These are phyloP conservation scores for Aplosporella prunicola DNA, from an alignment of 2,329 filamentous ascomycete genomes.

Conservation along the genomic window DNA sequence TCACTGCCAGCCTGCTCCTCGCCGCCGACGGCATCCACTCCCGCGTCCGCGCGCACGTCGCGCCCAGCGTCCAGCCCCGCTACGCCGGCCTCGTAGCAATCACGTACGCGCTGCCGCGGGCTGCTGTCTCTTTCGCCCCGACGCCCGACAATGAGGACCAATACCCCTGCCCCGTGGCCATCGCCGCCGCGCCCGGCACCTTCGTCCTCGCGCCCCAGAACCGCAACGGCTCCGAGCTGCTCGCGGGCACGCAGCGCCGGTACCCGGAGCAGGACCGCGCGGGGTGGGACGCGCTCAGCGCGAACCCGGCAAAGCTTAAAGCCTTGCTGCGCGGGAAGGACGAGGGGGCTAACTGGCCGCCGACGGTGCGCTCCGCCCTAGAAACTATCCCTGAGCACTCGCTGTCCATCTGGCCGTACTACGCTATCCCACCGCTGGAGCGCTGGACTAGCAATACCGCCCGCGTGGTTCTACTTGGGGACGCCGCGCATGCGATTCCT, in stretches of 20 bases:
- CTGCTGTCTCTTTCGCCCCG: not conserved
- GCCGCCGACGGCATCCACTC: conserved; percentile 55
- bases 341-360: conserved; percentile 13
- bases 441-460: conserved; percentile 12
- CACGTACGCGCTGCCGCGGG: conserved; percentile 21
- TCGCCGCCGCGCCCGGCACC: conserved; percentile 26
- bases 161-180: conserved; percentile 22
- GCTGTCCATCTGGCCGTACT: conserved; percentile 16
- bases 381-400: conserved; percentile 13
- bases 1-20: conserved; percentile 38
- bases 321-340: conserved; percentile 10
- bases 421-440: conserved; percentile 15
- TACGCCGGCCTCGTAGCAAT: conserved; percentile 43
- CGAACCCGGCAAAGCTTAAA: conserved; percentile 19
- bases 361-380: conserved; percentile 14
- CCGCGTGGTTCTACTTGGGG: conserved; percentile 16
- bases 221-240: conserved; percentile 23
- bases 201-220: conserved; percentile 32
- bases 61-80: conserved; percentile 35
- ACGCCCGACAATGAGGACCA: conserved; percentile 8
- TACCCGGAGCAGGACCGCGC: conserved; percentile 23
- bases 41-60: conserved; percentile 43
- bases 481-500: conserved; percentile 18
- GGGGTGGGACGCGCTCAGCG: conserved; percentile 25
- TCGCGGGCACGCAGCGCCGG: conserved; percentile 29